phyloP scores from a whole-genome alignment of 2,329 filamentous ascomycete species.

The Diplocarpon mali region DNA sequence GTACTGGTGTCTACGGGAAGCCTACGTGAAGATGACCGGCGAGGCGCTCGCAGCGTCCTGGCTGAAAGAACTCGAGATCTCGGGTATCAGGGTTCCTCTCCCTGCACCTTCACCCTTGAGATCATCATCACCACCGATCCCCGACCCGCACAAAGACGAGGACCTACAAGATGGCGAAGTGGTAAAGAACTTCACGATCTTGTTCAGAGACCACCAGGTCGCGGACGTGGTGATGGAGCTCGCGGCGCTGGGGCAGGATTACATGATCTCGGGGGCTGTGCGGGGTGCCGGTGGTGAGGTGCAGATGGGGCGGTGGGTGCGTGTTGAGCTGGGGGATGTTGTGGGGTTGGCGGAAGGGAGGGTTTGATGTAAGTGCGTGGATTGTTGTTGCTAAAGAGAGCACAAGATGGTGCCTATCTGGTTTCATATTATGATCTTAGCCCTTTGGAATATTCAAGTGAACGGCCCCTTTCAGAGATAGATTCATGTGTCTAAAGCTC shows the following conservation, averaged over 20 bases:
- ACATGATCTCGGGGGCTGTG: constrained; percentile 24
- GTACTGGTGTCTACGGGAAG: constrained; percentile 69
- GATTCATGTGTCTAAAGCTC: no score
- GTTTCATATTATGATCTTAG: no score
- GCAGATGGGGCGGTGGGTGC: constrained; percentile 10
- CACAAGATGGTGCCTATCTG: no score
- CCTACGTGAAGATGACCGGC: constrained; percentile 74
- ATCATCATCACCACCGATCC: not conserved
- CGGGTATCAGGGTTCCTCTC: constrained; percentile 35
- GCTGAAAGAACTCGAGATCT: constrained; percentile 61
- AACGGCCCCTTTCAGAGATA: no score
- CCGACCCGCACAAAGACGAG: not conserved
- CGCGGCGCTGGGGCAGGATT: constrained; percentile 19
- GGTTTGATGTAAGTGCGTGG: no score
- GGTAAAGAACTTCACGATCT: constrained; percentile 15
- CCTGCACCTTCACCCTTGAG: not conserved
- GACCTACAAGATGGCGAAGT: constrained; percentile 17
- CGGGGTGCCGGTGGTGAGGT: constrained; percentile 5
- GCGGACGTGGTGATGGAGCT: constrained; percentile 24
- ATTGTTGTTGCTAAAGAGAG: no score
- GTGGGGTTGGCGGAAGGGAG: constrained; percentile 15
- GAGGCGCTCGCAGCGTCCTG: constrained; percentile 65
- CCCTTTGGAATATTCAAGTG: no score
- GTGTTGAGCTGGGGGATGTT: constrained; percentile 19
- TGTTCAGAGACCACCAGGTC: constrained; percentile 18